phyloP scores from a whole-genome alignment of 23 red algal genomes.

The Chondrus crispus region DNA sequence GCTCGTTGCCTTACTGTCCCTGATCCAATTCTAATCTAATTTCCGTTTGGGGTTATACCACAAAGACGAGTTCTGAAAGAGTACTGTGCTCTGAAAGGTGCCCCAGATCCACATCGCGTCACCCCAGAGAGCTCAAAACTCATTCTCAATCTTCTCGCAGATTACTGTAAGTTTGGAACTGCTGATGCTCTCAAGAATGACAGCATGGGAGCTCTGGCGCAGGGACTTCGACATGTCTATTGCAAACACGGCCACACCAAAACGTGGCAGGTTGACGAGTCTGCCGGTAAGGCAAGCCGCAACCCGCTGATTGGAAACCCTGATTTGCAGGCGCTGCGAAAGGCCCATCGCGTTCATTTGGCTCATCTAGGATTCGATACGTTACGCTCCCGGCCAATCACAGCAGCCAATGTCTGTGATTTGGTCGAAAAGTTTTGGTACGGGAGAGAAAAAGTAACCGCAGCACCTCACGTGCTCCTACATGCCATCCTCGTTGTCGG shows the following conservation, averaged over 20 bases:
- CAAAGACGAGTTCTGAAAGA: no score
- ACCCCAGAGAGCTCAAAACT: neutral
- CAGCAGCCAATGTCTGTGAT: neutral
- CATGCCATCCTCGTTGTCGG: neutral
- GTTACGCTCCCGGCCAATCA: neutral
- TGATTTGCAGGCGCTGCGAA: neutral
- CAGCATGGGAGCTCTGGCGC: neutral
- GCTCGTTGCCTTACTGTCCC: no score
- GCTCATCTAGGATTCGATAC: neutral
- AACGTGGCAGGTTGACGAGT: neutral
- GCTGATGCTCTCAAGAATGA: neutral
- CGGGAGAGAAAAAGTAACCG: no score
- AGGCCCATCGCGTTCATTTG: neutral
- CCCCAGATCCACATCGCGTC: neutral
- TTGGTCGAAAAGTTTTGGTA: neutral
- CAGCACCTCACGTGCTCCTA: neutral
- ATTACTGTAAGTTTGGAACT: neutral
- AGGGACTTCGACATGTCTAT: slow-evolving; percentile 4
- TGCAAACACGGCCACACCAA: neutral
- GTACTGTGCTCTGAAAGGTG: no score
- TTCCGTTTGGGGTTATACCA: no score
- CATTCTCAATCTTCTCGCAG: neutral
- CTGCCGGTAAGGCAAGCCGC: neutral
- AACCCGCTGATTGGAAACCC: slow-evolving; percentile 5
- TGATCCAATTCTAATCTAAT: no score